Evolutionary conservation across 345 rosid species (phyloP).

Genomic region (Brassica incana): DNA sequence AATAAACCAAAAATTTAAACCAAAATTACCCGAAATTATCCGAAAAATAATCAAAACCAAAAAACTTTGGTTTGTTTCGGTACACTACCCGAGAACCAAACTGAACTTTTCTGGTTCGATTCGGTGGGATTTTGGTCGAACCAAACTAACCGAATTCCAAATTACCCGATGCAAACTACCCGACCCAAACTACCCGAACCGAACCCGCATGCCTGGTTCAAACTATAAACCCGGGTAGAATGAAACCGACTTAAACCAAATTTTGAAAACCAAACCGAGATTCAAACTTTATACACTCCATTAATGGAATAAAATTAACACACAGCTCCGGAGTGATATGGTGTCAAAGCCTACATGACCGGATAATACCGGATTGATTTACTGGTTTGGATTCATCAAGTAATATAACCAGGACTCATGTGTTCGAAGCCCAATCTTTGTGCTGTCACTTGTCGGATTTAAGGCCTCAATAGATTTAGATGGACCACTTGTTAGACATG

Average conservation of each 20-base stretch:
- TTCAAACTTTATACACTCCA: background rate
- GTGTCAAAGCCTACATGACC: background rate
- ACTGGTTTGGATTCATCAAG: background rate
- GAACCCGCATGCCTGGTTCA: background rate
- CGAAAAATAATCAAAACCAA: too few relatives aligned
- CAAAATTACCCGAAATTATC: too few relatives aligned
- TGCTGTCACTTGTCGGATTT: conserved; percentile 14
- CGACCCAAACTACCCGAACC: too few relatives aligned
- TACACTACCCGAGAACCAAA: too few relatives aligned
- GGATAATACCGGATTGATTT: background rate
- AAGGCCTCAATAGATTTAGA: conserved; percentile 16
- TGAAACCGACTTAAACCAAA: background rate
- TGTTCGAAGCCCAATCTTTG: background rate
- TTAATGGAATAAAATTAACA: background rate
- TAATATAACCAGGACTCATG: background rate
- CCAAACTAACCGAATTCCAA: too few relatives aligned
- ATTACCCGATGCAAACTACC: too few relatives aligned
- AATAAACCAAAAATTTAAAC: too few relatives aligned
- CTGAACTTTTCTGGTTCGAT: too few relatives aligned
- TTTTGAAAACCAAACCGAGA: background rate
- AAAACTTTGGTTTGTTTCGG: too few relatives aligned
- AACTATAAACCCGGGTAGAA: background rate
- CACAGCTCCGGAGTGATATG: background rate
- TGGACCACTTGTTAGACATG: conserved; percentile 19
- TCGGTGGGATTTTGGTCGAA: too few relatives aligned